Evolutionary conservation across 805 yeast species (phyloP).

Genomic region (Blastobotrys terrestris): DNA sequence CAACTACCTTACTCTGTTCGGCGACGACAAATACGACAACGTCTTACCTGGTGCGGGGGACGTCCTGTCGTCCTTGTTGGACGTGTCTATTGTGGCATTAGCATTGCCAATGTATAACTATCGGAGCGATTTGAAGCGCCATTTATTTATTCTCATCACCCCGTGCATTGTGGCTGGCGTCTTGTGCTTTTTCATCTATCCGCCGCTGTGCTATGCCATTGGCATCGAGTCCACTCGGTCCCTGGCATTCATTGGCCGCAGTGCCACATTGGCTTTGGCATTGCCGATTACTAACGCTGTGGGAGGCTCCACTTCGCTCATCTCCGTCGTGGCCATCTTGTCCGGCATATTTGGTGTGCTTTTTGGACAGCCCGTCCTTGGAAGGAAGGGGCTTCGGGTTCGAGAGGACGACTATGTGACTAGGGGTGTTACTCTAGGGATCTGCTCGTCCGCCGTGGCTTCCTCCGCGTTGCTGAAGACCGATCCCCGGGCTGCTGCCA

Average conservation of each 20-base stretch:
- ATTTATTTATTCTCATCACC: constrained; percentile 52
- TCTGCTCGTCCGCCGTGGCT: constrained; percentile 77
- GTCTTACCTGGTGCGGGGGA: constrained; percentile 80
- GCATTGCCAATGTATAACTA: constrained; percentile 75
- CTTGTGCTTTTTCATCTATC: constrained; percentile 61
- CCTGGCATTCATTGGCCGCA: constrained; percentile 71
- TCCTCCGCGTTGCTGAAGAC: constrained; percentile 65
- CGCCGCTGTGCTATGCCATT: constrained; percentile 57
- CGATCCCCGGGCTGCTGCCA: constrained; percentile 77
- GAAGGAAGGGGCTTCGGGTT: constrained; percentile 39
- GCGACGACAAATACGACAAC: constrained; percentile 23
- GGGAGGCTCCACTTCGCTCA: constrained; percentile 62
- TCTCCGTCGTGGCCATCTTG: constrained; percentile 73
- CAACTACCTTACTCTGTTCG: constrained; percentile 55
- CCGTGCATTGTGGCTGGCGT: constrained; percentile 53
- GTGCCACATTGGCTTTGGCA: constrained; percentile 74
- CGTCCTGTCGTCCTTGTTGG: constrained; percentile 62
- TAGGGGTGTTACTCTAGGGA: constrained; percentile 69
- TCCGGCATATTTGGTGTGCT: constrained; percentile 74
- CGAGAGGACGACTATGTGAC: constrained; percentile 63
- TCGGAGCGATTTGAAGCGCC: constrained; percentile 53
- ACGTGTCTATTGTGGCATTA: constrained; percentile 67
- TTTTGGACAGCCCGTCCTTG: constrained; percentile 50
- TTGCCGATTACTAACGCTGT: constrained; percentile 64
- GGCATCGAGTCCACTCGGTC: constrained; percentile 58